These are phyloP conservation scores for Penicillium salamii DNA, from an alignment of 495 filamentous ascomycete genomes.

Conservation along the genomic window DNA sequence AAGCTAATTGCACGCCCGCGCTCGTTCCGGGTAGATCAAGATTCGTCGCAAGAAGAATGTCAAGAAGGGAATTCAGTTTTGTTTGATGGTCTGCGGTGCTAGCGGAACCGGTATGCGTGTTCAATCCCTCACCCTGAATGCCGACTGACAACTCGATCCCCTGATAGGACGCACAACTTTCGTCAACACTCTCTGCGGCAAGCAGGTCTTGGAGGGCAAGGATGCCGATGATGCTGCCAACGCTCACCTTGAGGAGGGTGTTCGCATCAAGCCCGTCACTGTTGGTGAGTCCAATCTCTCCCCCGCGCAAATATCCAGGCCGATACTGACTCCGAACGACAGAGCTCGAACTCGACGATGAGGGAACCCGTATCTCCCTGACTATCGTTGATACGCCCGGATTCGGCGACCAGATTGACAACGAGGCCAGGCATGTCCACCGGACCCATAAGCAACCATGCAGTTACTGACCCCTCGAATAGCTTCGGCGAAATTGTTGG, in stretches of 20 bases:
- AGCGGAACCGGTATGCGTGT: slow-evolving; percentile 86
- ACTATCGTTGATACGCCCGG: slow-evolving; percentile 98
- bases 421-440: slow-evolving; percentile 81
- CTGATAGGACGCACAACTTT: slow-evolving; percentile 88
- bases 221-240: slow-evolving; percentile 84
- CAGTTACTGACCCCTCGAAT: slow-evolving; percentile 25
- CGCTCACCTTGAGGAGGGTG: slow-evolving; percentile 92
- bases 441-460: neutral
- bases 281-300: slow-evolving; percentile 66
- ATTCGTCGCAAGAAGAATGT: slow-evolving; percentile 99
- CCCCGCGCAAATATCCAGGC: neutral
- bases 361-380: slow-evolving; percentile 95
- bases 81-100: slow-evolving; percentile 98
- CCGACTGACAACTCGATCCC: slow-evolving; percentile 16
- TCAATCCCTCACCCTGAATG: slow-evolving; percentile 19
- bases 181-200: slow-evolving; percentile 97
- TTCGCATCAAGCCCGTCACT: slow-evolving; percentile 96
- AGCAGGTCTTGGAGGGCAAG: slow-evolving; percentile 82
- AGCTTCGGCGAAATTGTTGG: slow-evolving; percentile 97
- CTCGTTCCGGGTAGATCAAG: slow-evolving; percentile 63
- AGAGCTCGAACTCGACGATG: slow-evolving; percentile 97
- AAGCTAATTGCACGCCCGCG: slow-evolving; percentile 23
- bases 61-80: slow-evolving; percentile 99
- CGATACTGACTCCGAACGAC: slow-evolving; percentile 7
- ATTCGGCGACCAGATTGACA: slow-evolving; percentile 98